Conservation (phyloP, 2,329 filamentous ascomycete genomes). For the Hypoxylon sp. region DNA sequence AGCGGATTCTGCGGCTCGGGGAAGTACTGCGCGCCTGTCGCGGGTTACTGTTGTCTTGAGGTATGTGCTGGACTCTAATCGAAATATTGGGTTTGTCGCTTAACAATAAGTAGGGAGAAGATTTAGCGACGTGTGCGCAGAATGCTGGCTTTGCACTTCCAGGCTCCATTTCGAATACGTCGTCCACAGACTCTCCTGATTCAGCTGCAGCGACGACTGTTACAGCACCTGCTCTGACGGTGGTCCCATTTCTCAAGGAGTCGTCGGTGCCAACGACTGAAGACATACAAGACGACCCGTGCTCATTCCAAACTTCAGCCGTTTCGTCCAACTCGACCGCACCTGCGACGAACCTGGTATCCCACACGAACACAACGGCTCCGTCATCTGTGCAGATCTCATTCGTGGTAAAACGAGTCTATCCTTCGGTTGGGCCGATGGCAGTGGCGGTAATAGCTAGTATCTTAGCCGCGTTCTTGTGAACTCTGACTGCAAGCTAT, state of each 20-base stretch:
- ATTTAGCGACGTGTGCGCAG: slow-evolving; percentile 54
- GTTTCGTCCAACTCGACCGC: slow-evolving; percentile 27
- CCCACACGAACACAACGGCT: slow-evolving; percentile 41
- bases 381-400: slow-evolving; percentile 46
- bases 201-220: slow-evolving; percentile 19
- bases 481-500: slow-evolving; percentile 15
- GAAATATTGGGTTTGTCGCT: slow-evolving; percentile 27
- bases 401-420: slow-evolving; percentile 27
- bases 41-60: slow-evolving; percentile 58
- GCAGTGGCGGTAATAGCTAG: slow-evolving; percentile 29
- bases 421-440: slow-evolving; percentile 20
- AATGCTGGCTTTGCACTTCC: slow-evolving; percentile 56
- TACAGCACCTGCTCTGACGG: slow-evolving; percentile 40
- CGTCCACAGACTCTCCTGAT: slow-evolving; percentile 19
- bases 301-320: slow-evolving; percentile 13
- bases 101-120: slow-evolving; percentile 52
- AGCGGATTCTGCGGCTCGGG: slow-evolving; percentile 56
- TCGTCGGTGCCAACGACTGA: slow-evolving; percentile 28
- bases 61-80: slow-evolving; percentile 47
- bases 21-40: slow-evolving; percentile 57
- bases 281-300: slow-evolving; percentile 15
- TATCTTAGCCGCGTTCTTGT: slow-evolving; percentile 38
- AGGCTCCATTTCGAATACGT: slow-evolving; percentile 26
- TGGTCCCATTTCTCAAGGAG: slow-evolving; percentile 46
- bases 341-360: slow-evolving; percentile 33